Conservation (phyloP, 2,329 filamentous ascomycete genomes). For the Elsinoe australis region DNA sequence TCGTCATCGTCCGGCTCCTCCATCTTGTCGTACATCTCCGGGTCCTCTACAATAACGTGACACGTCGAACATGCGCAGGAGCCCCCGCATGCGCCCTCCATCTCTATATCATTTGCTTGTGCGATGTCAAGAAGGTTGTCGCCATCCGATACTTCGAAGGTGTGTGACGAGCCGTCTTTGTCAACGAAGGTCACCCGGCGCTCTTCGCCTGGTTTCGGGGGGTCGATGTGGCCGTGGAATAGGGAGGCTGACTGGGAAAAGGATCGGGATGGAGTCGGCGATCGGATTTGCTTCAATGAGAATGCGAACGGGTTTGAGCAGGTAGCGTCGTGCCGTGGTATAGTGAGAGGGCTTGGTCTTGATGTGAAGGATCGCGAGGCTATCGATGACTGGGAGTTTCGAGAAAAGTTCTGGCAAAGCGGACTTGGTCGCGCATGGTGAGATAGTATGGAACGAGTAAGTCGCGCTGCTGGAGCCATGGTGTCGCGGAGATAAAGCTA, state of each 20-base stretch:
- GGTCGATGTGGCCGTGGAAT: conserved; percentile 70
- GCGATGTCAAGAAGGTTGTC: conserved; percentile 95
- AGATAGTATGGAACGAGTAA: not conserved
- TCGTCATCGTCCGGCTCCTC: conserved; percentile 43
- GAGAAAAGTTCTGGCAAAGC: not conserved
- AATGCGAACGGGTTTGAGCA: no score
- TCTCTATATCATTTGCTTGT: conserved; percentile 88
- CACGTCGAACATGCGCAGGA: conserved; percentile 91
- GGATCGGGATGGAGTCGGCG: conserved; percentile 30
- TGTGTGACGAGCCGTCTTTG: conserved; percentile 71
- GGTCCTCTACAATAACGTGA: conserved; percentile 74
- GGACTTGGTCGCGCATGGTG: not conserved
- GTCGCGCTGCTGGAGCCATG: not conserved
- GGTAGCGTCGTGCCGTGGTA: no score
- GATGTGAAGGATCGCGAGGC: not conserved
- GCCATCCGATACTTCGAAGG: conserved; percentile 71
- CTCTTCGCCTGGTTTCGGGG: conserved; percentile 85
- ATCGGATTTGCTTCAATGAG: no score
- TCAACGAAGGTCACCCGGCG: conserved; percentile 88
- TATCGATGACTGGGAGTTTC: not conserved
- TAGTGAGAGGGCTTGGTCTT: no score
- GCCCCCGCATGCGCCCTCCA: conserved; percentile 94
- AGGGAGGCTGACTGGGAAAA: conserved; percentile 59
- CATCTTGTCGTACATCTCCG: conserved; percentile 47
- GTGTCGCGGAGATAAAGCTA: not conserved